Conservation (phyloP, 2,329 filamentous ascomycete species). For the Microascus cirrosus region DNA sequence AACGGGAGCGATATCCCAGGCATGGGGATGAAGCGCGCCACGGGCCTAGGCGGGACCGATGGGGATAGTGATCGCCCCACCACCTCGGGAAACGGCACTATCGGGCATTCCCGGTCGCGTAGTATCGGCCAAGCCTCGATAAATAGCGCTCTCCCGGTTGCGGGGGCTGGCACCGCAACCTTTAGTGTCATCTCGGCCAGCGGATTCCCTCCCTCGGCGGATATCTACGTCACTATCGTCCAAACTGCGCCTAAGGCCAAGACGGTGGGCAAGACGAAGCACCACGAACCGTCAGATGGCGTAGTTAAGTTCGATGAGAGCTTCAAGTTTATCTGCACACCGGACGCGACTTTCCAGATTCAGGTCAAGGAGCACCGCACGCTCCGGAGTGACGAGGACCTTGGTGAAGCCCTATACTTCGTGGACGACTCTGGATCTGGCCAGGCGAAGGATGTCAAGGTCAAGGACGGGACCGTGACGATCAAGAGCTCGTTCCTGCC, state of each 20-base stretch:
- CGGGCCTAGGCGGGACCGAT: constrained; percentile 20
- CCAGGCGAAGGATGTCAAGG: constrained; percentile 60
- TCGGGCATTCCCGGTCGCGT: constrained; percentile 37
- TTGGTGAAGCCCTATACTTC: constrained; percentile 83
- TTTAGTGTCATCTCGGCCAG: constrained; percentile 72
- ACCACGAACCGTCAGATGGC: constrained; percentile 62
- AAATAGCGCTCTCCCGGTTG: constrained; percentile 48
- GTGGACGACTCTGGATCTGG: constrained; percentile 67
- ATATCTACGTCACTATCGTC: constrained; percentile 67
- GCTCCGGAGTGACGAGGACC: constrained; percentile 70
- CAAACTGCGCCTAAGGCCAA: constrained; percentile 61
- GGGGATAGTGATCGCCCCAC: neutral
- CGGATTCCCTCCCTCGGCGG: constrained; percentile 64
- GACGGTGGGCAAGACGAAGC: constrained; percentile 83
- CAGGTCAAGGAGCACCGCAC: constrained; percentile 76
- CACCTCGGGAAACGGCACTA: neutral
- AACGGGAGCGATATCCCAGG: constrained; percentile 19
- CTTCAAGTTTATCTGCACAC: constrained; percentile 66
- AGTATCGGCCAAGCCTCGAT: constrained; percentile 56
- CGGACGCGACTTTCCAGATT: constrained; percentile 79
- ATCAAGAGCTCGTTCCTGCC: constrained; percentile 62
- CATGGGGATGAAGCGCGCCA: constrained; percentile 28
- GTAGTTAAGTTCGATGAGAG: constrained; percentile 63
- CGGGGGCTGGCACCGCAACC: constrained; percentile 62
- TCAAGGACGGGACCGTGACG: constrained; percentile 62